Evolutionary conservation across 1,284 basidiomycete genomes (phyloP).

Genomic region (Ceratobasidium sp.): DNA sequence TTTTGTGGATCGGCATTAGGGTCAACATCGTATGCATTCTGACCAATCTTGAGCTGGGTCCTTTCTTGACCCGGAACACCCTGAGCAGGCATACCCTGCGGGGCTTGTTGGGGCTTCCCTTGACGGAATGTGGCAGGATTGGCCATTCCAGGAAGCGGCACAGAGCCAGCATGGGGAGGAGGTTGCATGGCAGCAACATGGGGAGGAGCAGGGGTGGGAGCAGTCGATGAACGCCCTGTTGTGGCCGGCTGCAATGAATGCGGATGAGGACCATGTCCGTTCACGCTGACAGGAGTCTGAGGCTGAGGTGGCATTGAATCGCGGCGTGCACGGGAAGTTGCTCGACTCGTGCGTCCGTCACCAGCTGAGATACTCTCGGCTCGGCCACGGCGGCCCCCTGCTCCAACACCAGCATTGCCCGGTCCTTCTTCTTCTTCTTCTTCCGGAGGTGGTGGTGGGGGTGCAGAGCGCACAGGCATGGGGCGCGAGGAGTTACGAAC

Average conservation of each 20-base stretch:
- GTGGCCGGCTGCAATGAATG: neutral
- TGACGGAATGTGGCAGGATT: slow-evolving; percentile 20
- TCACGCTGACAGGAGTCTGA: slow-evolving; percentile 9
- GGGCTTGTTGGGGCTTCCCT: neutral
- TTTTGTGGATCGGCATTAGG: slow-evolving; percentile 61
- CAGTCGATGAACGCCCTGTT: slow-evolving; percentile 22
- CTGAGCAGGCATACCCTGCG: slow-evolving; percentile 1
- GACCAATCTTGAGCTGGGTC: slow-evolving; percentile 71
- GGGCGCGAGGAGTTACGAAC: slow-evolving; percentile 61
- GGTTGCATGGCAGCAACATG: slow-evolving; percentile 8
- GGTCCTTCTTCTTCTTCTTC: slow-evolving; percentile 58
- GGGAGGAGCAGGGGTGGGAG: slow-evolving; percentile 11
- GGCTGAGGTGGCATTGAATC: slow-evolving; percentile 20
- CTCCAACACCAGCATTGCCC: slow-evolving; percentile 67
- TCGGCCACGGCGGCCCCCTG: slow-evolving; percentile 51
- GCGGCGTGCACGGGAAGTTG: slow-evolving; percentile 22
- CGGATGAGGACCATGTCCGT: slow-evolving; percentile 11
- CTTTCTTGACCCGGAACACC: slow-evolving; percentile 46
- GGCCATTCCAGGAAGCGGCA: slow-evolving; percentile 51
- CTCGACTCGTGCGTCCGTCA: slow-evolving; percentile 29
- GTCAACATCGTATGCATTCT: slow-evolving; percentile 69
- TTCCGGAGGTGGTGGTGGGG: slow-evolving; percentile 50
- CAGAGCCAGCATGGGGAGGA: slow-evolving; percentile 36
- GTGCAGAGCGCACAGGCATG: slow-evolving; percentile 49
- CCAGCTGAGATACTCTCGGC: slow-evolving; percentile 30